Percentiles rank a stretch among this genome's conserved stretches.
Evolutionary conservation across 441 rosid species (phyloP).

Genomic region (Melastoma candidum): DNA sequence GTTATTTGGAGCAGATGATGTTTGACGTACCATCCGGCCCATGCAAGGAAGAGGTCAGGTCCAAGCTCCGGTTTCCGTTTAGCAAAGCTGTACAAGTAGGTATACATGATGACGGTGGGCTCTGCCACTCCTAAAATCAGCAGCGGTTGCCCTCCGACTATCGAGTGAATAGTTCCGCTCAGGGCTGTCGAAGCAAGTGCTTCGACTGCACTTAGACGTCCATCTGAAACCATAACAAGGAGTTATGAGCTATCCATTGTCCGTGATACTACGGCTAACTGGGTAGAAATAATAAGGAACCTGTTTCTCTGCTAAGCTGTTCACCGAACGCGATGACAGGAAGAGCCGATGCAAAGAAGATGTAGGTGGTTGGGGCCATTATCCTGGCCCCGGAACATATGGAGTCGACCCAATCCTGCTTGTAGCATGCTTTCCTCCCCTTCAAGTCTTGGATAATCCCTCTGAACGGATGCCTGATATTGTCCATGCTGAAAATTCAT

Average conservation of each 20-base stretch:
- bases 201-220: slow-evolving; percentile 13
- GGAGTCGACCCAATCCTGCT: slow-evolving; percentile 24
- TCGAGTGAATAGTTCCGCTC: slow-evolving; percentile 12
- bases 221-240: slow-evolving; percentile 6
- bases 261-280: not conserved
- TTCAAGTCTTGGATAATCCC: slow-evolving; percentile 27
- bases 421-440: slow-evolving; percentile 31
- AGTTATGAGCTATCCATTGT: no score
- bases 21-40: slow-evolving; percentile 13
- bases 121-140: slow-evolving; percentile 15
- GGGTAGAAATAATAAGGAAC: slow-evolving; percentile 10
- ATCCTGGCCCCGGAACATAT: slow-evolving; percentile 28
- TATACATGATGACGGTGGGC: slow-evolving; percentile 14
- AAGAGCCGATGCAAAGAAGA: slow-evolving; percentile 54
- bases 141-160: slow-evolving; percentile 16
- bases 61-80: slow-evolving; percentile 10
- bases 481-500: slow-evolving; percentile 18
- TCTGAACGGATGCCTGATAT: slow-evolving; percentile 20
- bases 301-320: slow-evolving; percentile 49
- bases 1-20: no score
- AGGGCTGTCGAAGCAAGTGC: slow-evolving; percentile 14
- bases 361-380: slow-evolving; percentile 49
- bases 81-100: slow-evolving; percentile 13
- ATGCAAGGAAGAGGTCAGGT: slow-evolving; percentile 10
- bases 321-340: slow-evolving; percentile 61